Evolutionary conservation across 2,329 filamentous ascomycete genomes (phyloP), one percentile per base, ranked within the genome.

Genomic region (Aureobasidium mangrovei): DNA sequence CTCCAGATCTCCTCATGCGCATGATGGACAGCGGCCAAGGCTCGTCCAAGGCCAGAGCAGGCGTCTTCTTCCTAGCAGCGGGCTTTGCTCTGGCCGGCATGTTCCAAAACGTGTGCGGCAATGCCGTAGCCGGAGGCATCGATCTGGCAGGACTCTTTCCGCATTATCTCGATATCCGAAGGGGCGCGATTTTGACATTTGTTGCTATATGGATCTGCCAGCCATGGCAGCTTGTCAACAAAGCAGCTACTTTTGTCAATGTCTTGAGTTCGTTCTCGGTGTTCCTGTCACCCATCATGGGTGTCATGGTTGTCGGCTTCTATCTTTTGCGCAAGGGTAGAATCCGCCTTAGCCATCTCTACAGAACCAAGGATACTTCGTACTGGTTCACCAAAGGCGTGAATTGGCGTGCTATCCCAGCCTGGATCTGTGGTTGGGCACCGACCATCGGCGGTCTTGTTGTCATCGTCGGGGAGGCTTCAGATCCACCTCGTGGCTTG

Each of bases 301-400:
- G 68, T 2, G 67, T 72, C 47, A 71, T 71, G 67, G 61, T 65
- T 2, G 65, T 64, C 39, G 69, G 71, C 51, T 72, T 69, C 52
- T 71, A 67, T 52, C 7, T 73, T 4, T 58, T 73, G 5, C 60
- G 69, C 5, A 64, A 63, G 33, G 57, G 65, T 24, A 66, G 58
- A 43, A 63, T 73, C 51, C 62, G 63, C 24, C 61, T 73, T 4
- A 68, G 62, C 12, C 66, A 71, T 52, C 56, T 73, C 5, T 74
- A 73, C 48, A 60, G 60, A 12, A 65, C 65, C 0, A 41, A 63
- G 0, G 61, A 68, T 24, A 69, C 70, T 0, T 63, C 63, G 7
- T 77, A 76, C 57, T 74, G 70, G 66, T 76, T 69, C 56, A 70
- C 60, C 58, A 66, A 70, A 6, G 74, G 73, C 0, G 39, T 75